Conservation (phyloP, 2,329 filamentous ascomycete species). For the Calonectria pauciramosa region DNA sequence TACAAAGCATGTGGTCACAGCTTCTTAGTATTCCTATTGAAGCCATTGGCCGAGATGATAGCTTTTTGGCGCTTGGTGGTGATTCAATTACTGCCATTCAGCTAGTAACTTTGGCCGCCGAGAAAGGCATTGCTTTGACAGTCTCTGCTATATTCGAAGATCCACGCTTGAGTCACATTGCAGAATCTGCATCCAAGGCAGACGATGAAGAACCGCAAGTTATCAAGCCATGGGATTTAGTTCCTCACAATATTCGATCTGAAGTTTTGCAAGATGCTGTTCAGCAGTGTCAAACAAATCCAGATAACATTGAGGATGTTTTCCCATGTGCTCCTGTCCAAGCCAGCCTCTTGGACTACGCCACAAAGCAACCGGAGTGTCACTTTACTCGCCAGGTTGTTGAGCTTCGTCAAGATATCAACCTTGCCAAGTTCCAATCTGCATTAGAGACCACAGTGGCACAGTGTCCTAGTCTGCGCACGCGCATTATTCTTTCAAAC, state of each 20-base stretch:
- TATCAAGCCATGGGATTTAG: not conserved
- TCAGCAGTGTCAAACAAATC: not conserved
- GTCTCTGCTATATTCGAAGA: slow-evolving; percentile 12
- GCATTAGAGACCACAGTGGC: not conserved
- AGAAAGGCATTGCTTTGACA: not conserved
- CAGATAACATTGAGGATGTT: not conserved
- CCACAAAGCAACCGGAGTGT: not conserved
- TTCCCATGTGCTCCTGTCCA: not conserved
- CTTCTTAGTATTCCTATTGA: slow-evolving; percentile 46
- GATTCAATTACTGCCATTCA: slow-evolving; percentile 41
- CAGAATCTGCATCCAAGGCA: not conserved
- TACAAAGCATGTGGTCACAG: slow-evolving; percentile 52
- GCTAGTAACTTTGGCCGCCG: slow-evolving; percentile 13
- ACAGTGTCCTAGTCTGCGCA: not conserved
- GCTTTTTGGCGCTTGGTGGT: slow-evolving; percentile 11
- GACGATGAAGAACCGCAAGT: not conserved
- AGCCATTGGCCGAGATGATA: slow-evolving; percentile 31
- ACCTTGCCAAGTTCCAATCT: not conserved
- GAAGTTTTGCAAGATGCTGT: not conserved
- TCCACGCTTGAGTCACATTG: not conserved
- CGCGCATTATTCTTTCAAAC: not conserved
- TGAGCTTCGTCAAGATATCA: not conserved
- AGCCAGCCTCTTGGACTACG: not conserved
- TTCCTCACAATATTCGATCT: not conserved
- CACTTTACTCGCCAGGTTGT: not conserved